Evolutionary conservation across 768 basidiomycete species (phyloP).

Genomic region (Chalciporus pseudorubinellus): DNA sequence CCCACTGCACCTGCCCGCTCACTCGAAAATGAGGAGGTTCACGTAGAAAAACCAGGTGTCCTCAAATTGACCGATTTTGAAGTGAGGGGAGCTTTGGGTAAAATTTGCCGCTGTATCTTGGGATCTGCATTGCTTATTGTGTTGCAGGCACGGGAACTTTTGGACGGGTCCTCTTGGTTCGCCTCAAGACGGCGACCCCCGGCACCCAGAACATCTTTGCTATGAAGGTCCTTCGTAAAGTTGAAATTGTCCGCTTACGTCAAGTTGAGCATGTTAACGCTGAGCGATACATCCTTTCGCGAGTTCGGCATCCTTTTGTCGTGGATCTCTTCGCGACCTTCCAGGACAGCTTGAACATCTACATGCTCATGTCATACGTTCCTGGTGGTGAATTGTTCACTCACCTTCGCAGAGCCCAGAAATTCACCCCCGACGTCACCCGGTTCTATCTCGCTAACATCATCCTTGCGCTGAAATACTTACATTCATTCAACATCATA

Average conservation of each 20-base stretch:
- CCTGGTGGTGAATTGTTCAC: constrained; percentile 98
- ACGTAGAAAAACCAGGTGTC: constrained; percentile 52
- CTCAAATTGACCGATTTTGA: constrained; percentile 77
- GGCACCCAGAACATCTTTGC: constrained; percentile 60
- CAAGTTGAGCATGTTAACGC: constrained; percentile 99
- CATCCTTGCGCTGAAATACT: constrained; percentile 89
- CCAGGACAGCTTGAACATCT: constrained; percentile 94
- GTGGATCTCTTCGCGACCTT: constrained; percentile 95
- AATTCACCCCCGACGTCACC: constrained; percentile 96
- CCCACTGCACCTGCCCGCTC: constrained; percentile 46
- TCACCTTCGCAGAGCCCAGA: constrained; percentile 87
- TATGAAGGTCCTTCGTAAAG: constrained; percentile 86
- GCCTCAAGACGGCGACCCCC: constrained; percentile 56
- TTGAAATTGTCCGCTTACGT: constrained; percentile 81
- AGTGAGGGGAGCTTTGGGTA: constrained; percentile 75
- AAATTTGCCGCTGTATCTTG: constrained; percentile 14
- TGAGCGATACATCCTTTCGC: constrained; percentile 89
- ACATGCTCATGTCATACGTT: constrained; percentile 96
- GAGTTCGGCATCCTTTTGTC: constrained; percentile 91
- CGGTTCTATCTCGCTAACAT: constrained; percentile 97
- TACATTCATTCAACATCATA: constrained; percentile 96
- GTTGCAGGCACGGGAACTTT: constrained; percentile 92
- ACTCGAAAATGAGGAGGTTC: constrained; percentile 69
- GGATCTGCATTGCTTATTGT: constrained; percentile 1
- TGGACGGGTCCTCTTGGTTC: constrained; percentile 87